Conservation (phyloP, 495 filamentous ascomycete genomes). For the Penicillium lagena region DNA sequence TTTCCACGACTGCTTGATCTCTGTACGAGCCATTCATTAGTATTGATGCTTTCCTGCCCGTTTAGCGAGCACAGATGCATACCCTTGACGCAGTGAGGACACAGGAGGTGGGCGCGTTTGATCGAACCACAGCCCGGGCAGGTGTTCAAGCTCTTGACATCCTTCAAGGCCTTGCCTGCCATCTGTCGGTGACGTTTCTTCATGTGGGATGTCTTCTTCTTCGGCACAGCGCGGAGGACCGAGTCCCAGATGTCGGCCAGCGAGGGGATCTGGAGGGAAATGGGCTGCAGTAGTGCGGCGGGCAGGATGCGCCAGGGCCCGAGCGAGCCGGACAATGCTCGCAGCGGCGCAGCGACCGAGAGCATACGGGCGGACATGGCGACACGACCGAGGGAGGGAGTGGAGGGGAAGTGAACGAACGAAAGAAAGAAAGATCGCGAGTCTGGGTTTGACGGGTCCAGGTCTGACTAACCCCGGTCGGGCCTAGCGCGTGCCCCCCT, state of each 20-base stretch:
- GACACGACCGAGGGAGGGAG: too few relatives aligned
- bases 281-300: constrained; percentile 16
- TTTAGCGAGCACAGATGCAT: constrained; percentile 2
- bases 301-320: constrained; percentile 5
- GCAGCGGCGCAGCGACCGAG: constrained; percentile 9
- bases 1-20: constrained; percentile 25
- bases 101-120: constrained; percentile 84
- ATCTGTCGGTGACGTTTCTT: constrained; percentile 90
- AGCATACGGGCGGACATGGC: not conserved
- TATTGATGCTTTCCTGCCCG: not conserved
- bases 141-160: constrained; percentile 75
- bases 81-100: constrained; percentile 75
- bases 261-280: constrained; percentile 43
- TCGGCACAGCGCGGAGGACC: constrained; percentile 86
- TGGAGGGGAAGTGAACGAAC: not conserved
- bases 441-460: constrained; percentile 4
- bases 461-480: constrained; percentile 19
- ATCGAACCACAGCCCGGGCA: constrained; percentile 82
- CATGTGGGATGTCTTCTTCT: constrained; percentile 98
- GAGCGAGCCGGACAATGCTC: constrained; percentile 10
- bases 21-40: not conserved
- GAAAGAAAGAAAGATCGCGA: constrained; percentile 8
- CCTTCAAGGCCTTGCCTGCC: constrained; percentile 89
- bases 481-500: constrained; percentile 32
- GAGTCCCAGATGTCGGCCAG: constrained; percentile 83